Evolutionary conservation across 164 flowering plant species (phyloP), one percentile per base, ranked within the genome.

Genomic region (Paratinospora sagittata): DNA sequence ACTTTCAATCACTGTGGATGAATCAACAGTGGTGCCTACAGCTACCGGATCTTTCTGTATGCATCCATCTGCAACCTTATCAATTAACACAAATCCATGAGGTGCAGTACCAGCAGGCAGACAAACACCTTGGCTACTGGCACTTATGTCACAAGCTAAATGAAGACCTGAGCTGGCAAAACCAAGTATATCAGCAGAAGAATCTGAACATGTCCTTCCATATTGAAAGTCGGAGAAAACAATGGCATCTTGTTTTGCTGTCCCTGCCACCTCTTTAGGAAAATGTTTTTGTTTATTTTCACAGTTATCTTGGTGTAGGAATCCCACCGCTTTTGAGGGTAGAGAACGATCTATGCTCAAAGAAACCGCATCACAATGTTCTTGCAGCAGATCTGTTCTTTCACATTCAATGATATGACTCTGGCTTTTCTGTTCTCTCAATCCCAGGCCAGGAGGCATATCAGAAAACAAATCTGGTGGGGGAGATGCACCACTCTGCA

Each of bases 401-500:
- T 10, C 23, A 55, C 74, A 79, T 49, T 74, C 74, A 17, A n/a
- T 37, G 49, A 63, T 6, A 73, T 69, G 74, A 67, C 63, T 76
- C 76, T 73, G 76, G 45, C 75, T 61, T 65, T 74, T 75, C 45
- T 65, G 68, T 34, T 82, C 85, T 60, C 71, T 78, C 19, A 73
- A 41, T 63, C 78, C 81, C 34, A 67, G 78, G 0, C 73, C 68
- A 71, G 75, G 68, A 65, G 76, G 75, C 64, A 84, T 77, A 82
- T 84, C 85, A 57, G 80, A 71, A 78, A 87, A 87, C 65, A 88
- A 80, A 88, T 86, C 87, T 60, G 87, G 82, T 21, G 93, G 92
- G 65, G 92, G 93, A 16, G 92, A 82, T 49, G 93, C 91, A 65
- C 91, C 97, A 78, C 89, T 90, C 76, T 93, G 93, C 71, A 88